These are phyloP conservation scores for Debaryomyces fabryi DNA, from an alignment of 1,139 yeast genomes.

Conservation along the genomic window DNA sequence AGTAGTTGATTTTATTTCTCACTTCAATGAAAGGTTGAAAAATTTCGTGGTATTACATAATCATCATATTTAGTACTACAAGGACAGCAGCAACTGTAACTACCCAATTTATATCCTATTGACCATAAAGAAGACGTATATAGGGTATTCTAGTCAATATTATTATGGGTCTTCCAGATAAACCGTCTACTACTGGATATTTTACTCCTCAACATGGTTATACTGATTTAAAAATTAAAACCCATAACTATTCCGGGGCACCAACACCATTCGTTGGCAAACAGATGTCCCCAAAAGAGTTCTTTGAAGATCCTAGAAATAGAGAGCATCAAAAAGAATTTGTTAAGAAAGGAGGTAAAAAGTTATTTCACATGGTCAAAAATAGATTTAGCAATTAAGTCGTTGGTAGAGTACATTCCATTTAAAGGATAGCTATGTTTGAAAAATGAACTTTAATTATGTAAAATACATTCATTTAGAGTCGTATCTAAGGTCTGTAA, in stretches of 20 bases:
- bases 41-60: constrained; percentile 9
- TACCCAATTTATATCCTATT: not conserved
- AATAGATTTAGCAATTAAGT: constrained; percentile 21
- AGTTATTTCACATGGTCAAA: constrained; percentile 24
- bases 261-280: constrained; percentile 39
- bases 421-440: not conserved
- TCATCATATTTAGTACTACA: not conserved
- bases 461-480: not conserved
- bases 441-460: not conserved
- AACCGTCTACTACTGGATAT: constrained; percentile 32
- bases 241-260: constrained; percentile 37
- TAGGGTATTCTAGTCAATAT: not conserved
- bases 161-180: constrained; percentile 31
- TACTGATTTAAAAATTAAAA: constrained; percentile 29
- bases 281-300: constrained; percentile 32
- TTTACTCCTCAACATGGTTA: constrained; percentile 39
- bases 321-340: constrained; percentile 43
- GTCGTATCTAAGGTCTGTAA: not conserved
- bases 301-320: constrained; percentile 34
- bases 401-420: not conserved
- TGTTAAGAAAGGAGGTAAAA: constrained; percentile 33
- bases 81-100: not conserved
- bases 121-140: not conserved
- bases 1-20: not conserved
- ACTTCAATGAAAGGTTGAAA: constrained; percentile 2